Conservation (phyloP, 805 yeast species). For the Candida ovalis region DNA sequence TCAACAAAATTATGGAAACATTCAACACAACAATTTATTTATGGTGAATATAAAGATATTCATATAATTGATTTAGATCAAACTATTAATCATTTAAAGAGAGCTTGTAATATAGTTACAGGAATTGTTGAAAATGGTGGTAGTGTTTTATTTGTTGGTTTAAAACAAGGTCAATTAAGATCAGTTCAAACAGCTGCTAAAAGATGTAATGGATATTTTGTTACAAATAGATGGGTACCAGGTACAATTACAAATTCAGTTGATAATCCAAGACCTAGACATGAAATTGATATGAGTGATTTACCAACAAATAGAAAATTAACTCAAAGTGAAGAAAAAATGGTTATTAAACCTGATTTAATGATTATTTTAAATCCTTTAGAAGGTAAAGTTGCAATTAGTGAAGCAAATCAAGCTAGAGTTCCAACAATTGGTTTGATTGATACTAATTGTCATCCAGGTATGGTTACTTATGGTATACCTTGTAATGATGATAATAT, state of each 20-base stretch:
- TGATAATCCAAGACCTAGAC: slow-evolving; percentile 53
- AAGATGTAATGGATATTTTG: slow-evolving; percentile 75
- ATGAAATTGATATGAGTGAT: slow-evolving; percentile 76
- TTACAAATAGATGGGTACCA: slow-evolving; percentile 86
- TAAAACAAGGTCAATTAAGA: slow-evolving; percentile 71
- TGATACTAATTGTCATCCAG: slow-evolving; percentile 92
- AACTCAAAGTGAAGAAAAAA: slow-evolving; percentile 42
- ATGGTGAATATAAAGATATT: slow-evolving; percentile 86
- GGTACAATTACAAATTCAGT: slow-evolving; percentile 88
- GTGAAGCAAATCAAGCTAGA: slow-evolving; percentile 76
- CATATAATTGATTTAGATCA: slow-evolving; percentile 88
- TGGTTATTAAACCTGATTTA: slow-evolving; percentile 81
- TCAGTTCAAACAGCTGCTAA: slow-evolving; percentile 77
- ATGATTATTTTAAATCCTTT: slow-evolving; percentile 83
- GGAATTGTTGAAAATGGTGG: slow-evolving; percentile 87
- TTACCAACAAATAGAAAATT: slow-evolving; percentile 58
- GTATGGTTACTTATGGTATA: slow-evolving; percentile 85
- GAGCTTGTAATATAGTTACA: slow-evolving; percentile 82
- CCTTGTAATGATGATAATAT: slow-evolving; percentile 94
- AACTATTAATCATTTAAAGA: slow-evolving; percentile 68
- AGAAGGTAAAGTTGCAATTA: slow-evolving; percentile 74
- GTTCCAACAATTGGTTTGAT: slow-evolving; percentile 92
- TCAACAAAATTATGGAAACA: slow-evolving; percentile 76
- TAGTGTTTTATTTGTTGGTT: slow-evolving; percentile 72
- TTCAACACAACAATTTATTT: slow-evolving; percentile 78